Conservation (phyloP, 768 basidiomycete species). For the Termitomyces eurrhizus region DNA sequence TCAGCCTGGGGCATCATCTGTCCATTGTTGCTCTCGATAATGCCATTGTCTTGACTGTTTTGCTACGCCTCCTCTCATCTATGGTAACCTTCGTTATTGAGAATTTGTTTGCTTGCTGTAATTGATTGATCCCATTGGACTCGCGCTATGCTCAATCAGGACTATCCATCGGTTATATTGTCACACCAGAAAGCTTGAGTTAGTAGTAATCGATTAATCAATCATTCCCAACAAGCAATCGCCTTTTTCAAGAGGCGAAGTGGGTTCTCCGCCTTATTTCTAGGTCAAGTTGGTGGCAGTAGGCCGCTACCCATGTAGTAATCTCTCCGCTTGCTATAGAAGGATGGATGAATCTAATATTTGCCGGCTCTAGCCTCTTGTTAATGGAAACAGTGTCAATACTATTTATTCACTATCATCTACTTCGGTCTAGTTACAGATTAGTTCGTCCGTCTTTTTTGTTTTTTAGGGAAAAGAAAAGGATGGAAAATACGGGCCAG, state of each 20-base stretch:
- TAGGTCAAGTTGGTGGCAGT: background rate
- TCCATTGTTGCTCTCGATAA: background rate
- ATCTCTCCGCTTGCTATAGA: background rate
- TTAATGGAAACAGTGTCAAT: background rate
- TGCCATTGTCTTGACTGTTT: background rate
- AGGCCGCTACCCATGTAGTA: background rate
- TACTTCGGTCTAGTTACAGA: background rate
- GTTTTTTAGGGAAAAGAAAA: background rate
- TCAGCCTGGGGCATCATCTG: constrained; percentile 1
- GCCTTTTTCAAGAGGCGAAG: background rate
- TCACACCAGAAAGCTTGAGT: background rate
- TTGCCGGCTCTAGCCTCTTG: background rate
- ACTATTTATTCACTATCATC: background rate
- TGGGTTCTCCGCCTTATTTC: background rate
- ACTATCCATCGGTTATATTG: background rate
- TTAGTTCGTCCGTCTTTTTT: background rate
- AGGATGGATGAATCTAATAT: background rate
- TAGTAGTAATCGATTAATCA: background rate
- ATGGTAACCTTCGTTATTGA: background rate
- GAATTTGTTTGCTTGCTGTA: background rate
- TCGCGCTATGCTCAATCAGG: constrained; percentile 1
- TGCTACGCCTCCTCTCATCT: background rate
- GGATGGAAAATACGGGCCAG: background rate
- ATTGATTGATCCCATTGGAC: background rate
- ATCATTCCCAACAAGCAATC: background rate